Evolutionary conservation across 192 early-diverging fungal species (phyloP).

Genomic region (Linnemannia hyalina): DNA sequence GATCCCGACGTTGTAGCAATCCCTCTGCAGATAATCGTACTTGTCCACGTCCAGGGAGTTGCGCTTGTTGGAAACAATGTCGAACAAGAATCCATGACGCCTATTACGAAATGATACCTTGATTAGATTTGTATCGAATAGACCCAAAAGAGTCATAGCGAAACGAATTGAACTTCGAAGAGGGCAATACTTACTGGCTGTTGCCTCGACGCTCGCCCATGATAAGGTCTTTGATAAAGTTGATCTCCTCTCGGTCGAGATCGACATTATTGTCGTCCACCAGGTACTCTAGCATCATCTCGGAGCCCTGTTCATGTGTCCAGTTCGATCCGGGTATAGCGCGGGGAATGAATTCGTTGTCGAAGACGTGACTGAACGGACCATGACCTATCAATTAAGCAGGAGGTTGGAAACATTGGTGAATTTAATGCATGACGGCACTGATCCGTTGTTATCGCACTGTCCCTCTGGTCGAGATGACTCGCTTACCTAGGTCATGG

Average conservation of each 20-base stretch:
- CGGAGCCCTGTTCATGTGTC: conserved; percentile 85
- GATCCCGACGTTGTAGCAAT: conserved; percentile 86
- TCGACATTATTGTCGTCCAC: conserved; percentile 82
- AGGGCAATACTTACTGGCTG: conserved; percentile 44
- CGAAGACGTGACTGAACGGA: conserved; percentile 96
- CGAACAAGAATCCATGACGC: conserved; percentile 83
- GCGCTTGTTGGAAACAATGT: conserved; percentile 96
- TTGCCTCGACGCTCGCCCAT: conserved; percentile 63
- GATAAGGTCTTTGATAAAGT: conserved; percentile 82
- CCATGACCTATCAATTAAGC: conserved; percentile 80
- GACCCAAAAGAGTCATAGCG: neutral
- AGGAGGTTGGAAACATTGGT: neutral
- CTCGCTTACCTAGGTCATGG: conserved; percentile 84
- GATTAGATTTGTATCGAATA: neutral
- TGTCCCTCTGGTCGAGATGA: neutral
- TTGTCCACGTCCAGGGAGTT: conserved; percentile 97
- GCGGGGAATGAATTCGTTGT: conserved; percentile 87
- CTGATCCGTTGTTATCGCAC: neutral
- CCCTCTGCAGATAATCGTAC: conserved; percentile 84
- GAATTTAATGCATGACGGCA: neutral
- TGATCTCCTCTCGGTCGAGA: conserved; percentile 68
- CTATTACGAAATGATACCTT: neutral
- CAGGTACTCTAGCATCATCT: conserved; percentile 88
- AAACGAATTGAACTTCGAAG: neutral
- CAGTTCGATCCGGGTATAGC: conserved; percentile 65